Conservation (phyloP, 176 grass and related monocot genomes). For the Triticum turgidum region DNA sequence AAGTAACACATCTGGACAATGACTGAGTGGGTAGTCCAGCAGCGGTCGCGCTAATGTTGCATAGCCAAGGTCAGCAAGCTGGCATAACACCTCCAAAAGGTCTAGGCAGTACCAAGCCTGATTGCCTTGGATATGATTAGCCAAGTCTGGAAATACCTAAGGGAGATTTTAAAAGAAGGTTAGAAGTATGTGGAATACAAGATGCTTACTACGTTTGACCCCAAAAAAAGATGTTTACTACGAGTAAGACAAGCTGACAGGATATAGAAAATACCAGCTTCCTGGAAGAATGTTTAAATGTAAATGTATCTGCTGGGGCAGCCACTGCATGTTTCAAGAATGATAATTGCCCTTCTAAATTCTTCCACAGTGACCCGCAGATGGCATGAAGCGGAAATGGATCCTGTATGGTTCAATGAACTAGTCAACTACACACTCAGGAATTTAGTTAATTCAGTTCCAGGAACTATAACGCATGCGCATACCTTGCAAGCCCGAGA, state of each 20-base stretch:
- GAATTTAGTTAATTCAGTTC: neutral
- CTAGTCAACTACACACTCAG: conserved; percentile 26
- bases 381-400: conserved; percentile 87
- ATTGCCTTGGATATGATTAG: conserved; percentile 60
- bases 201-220: neutral
- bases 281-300: conserved; percentile 69
- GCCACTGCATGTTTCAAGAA: conserved; percentile 81
- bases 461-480: neutral
- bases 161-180: conserved; percentile 24
- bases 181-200: neutral
- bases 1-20: conserved; percentile 76
- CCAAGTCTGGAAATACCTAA: conserved; percentile 69
- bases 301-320: conserved; percentile 62
- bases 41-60: conserved; percentile 56
- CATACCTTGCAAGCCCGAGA: conserved; percentile 74
- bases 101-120: conserved; percentile 89
- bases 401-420: conserved; percentile 53
- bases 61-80: conserved; percentile 82
- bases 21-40: conserved; percentile 64
- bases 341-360: conserved; percentile 90
- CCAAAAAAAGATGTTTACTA: neutral
- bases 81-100: conserved; percentile 80
- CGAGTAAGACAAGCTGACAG: conserved; percentile 1
- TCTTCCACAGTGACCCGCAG: conserved; percentile 90
- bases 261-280: conserved; percentile 44